Base-by-base conservation (phyloP, 164 flowering plant species). In the Magnolia sinica region DNA sequence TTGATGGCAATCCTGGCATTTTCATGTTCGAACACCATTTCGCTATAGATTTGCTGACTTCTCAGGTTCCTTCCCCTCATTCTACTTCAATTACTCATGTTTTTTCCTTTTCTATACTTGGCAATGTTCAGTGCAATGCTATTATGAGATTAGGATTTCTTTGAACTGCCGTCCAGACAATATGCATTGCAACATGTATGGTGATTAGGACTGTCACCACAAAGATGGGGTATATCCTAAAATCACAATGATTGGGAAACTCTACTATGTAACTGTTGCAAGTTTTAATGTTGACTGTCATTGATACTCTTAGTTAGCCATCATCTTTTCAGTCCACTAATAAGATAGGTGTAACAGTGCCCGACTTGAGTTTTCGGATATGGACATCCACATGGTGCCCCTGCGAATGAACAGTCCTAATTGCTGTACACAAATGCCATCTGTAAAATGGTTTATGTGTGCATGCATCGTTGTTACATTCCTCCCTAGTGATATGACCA, bases 21-120 rank as follows among this genome's bases (percentile, higher is more conserved):
- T 85, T 70, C 58, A 83, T 96, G 83, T 96, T 92, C 73, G 88
- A 91, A 71, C 95, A 96, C 81, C 98, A 96, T 84, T 94, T 88
- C 83, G 99, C 99, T 5, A 87, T 96, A 76, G 99, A 96, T 86
- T 82, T 96, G 81, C 87, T 94, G 73, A 96, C 99, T 77, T 85
- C 91, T 77, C 94, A 92, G 96, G 98, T 93, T 76, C 64, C 8
- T 67, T 70, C 73, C 73, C 61, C 20, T 20, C 63, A n/a, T 45
- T 2, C 7, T 27, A 3, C 73, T 27, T 51, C 18, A 8, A 64
- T 24, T 73, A 61, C 8, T 73, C 24, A 31, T 18, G 10, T 73
- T 45, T 19, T 31, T 11, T 68, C 16, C 19, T 31, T 16, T 29
- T 68, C 16, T 11, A 68, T 27, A 19, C 71, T 45, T 14, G 13